phyloP scores from a whole-genome alignment of 768 basidiomycete genomes.

The Podaxis carcinomalis region DNA sequence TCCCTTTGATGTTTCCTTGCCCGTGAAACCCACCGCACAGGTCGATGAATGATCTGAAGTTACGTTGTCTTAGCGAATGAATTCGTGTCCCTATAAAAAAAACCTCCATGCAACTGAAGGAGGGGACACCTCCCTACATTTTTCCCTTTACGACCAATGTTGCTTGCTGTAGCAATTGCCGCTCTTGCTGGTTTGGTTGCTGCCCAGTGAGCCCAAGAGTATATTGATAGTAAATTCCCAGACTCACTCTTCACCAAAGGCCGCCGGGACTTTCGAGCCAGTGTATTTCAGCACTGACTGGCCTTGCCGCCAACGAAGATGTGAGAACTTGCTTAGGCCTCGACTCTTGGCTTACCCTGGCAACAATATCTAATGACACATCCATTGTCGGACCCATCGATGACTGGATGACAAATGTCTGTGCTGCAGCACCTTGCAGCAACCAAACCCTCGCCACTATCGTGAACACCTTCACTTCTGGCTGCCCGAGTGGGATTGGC shows the following conservation, averaged over 20 bases:
- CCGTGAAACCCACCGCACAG: neutral
- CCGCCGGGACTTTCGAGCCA: conserved; percentile 34
- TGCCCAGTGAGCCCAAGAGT: conserved; percentile 35
- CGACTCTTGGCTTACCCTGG: conserved; percentile 36
- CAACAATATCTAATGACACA: conserved; percentile 20
- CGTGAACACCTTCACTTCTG: conserved; percentile 44
- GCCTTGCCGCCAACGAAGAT: conserved; percentile 39
- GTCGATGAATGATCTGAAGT: neutral
- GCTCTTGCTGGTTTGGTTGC: conserved; percentile 19
- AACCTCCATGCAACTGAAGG: neutral
- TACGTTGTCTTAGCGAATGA: neutral
- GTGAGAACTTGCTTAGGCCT: conserved; percentile 46
- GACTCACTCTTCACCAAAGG: conserved; percentile 12
- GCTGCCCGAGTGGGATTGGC: conserved; percentile 36
- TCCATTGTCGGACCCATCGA: conserved; percentile 46
- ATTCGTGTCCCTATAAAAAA: neutral
- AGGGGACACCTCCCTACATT: neutral
- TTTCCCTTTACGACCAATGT: conserved; percentile 15
- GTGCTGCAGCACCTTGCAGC: conserved; percentile 46
- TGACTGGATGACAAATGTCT: conserved; percentile 56
- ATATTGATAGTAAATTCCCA: too few species aligned
- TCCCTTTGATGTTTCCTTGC: neutral
- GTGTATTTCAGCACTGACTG: conserved; percentile 45
- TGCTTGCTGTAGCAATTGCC: conserved; percentile 23
- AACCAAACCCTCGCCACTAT: conserved; percentile 57